A percentile compares a stretch with the other conserved stretches of the same genome.
These are phyloP conservation scores for Plantago coronopus DNA, from an alignment of 305 asterid genomes.

Conservation along the genomic window DNA sequence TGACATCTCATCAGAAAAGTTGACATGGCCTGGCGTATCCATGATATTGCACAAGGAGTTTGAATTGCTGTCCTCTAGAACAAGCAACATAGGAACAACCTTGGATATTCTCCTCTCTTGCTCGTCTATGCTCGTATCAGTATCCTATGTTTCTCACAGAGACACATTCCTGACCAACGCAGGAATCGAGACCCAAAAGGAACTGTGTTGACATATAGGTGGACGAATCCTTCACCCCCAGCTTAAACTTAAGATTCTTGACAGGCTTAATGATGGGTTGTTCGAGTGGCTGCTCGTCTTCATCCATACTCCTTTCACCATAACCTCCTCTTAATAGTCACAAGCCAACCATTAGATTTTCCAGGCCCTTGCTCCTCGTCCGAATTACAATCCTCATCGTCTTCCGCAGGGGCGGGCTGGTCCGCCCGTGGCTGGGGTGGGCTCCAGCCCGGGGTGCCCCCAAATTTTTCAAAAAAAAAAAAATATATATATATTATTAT, in stretches of 20 bases:
- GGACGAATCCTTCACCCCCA: constrained; percentile 89
- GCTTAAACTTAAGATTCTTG: constrained; percentile 83
- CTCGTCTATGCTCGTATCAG: constrained; percentile 95
- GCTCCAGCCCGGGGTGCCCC: too few species aligned
- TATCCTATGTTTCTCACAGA: constrained; percentile 86
- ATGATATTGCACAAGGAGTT: constrained; percentile 90
- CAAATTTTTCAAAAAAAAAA: too few species aligned
- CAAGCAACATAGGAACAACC: constrained; percentile 87
- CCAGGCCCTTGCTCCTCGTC: constrained; percentile 73
- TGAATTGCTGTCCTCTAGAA: constrained; percentile 86
- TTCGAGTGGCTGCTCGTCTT: constrained; percentile 93
- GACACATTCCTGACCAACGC: constrained; percentile 82
- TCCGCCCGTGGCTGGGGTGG: too few species aligned
- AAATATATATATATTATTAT: too few species aligned
- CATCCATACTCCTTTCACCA: constrained; percentile 99
- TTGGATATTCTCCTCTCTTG: constrained; percentile 94
- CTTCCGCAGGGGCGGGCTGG: too few species aligned
- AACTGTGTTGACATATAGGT: constrained; percentile 90
- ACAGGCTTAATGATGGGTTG: constrained; percentile 83
- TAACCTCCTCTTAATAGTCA: constrained; percentile 86
- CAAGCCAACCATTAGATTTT: constrained; percentile 77
- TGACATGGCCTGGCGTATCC: constrained; percentile 98
- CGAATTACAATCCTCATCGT: constrained; percentile 54
- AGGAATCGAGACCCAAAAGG: constrained; percentile 90
- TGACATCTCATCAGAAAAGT: constrained; percentile 96